Conservation (phyloP, 768 basidiomycete species). For the Chalciporus pseudorubinellus region DNA sequence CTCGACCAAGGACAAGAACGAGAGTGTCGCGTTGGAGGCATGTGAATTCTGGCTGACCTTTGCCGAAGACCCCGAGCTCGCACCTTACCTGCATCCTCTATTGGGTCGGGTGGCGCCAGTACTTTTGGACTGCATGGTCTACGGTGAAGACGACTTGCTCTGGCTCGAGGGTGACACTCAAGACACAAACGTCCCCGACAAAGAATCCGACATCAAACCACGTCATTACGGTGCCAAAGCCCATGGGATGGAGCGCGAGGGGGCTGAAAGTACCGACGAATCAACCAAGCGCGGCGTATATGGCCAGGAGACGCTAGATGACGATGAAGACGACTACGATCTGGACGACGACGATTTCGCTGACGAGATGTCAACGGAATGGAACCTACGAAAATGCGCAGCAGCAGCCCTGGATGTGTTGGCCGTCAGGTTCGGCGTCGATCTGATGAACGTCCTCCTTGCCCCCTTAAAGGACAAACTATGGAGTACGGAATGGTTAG, state of each 20-base stretch:
- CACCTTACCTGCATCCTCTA: slow-evolving; percentile 79
- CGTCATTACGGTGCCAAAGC: slow-evolving; percentile 84
- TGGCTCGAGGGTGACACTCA: slow-evolving; percentile 93
- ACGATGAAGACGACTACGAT: slow-evolving; percentile 86
- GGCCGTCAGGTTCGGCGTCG: slow-evolving; percentile 88
- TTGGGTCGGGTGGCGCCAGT: slow-evolving; percentile 92
- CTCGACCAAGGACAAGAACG: slow-evolving; percentile 96
- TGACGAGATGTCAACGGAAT: slow-evolving; percentile 96
- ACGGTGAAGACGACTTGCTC: slow-evolving; percentile 92
- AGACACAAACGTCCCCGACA: slow-evolving; percentile 88
- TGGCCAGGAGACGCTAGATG: slow-evolving; percentile 78
- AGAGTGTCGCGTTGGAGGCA: slow-evolving; percentile 94
- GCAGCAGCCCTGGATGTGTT: slow-evolving; percentile 97
- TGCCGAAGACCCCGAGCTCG: slow-evolving; percentile 90
- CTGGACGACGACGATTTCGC: slow-evolving; percentile 84
- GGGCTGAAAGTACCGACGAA: slow-evolving; percentile 36
- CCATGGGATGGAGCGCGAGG: slow-evolving; percentile 81
- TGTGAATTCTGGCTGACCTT: slow-evolving; percentile 99
- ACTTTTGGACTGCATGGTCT: slow-evolving; percentile 95
- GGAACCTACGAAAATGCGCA: slow-evolving; percentile 98
- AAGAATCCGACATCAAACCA: slow-evolving; percentile 94
- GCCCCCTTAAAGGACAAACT: slow-evolving; percentile 90
- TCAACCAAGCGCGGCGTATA: slow-evolving; percentile 54
- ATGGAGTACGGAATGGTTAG: slow-evolving; percentile 90
- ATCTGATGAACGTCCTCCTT: slow-evolving; percentile 84